These are phyloP conservation scores for Daldinia loculata DNA, from an alignment of 495 filamentous ascomycete species.

Conservation along the genomic window DNA sequence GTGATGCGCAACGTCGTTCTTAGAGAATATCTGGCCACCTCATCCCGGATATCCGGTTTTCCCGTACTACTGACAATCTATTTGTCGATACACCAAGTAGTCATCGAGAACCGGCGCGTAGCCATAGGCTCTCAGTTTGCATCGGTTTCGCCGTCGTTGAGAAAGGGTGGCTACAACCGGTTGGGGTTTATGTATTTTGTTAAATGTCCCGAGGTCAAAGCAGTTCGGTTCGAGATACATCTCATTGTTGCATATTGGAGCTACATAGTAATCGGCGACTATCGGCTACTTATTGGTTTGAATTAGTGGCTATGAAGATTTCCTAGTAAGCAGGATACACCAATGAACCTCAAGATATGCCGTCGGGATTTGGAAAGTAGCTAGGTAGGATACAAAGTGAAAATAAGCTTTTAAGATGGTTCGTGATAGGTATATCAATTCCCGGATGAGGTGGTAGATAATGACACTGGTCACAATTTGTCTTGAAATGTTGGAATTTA, in stretches of 20 bases:
- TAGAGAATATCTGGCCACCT: neutral
- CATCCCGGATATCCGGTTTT: constrained; percentile 12
- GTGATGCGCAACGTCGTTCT: neutral
- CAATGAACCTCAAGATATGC: constrained; percentile 12
- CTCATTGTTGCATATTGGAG: constrained; percentile 29
- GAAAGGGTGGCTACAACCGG: constrained; percentile 15
- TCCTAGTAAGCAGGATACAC: constrained; percentile 33
- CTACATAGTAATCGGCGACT: constrained; percentile 43
- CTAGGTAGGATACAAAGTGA: constrained; percentile 16
- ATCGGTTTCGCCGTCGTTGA: neutral
- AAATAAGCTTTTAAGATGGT: constrained; percentile 31
- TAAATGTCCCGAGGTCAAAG: neutral
- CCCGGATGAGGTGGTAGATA: constrained; percentile 24
- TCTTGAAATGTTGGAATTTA: constrained; percentile 1
- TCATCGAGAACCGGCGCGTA: neutral
- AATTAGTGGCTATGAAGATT: constrained; percentile 10
- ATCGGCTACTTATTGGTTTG: constrained; percentile 14
- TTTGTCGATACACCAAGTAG: neutral
- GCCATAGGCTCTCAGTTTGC: neutral
- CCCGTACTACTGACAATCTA: constrained; percentile 18
- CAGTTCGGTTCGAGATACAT: constrained; percentile 23
- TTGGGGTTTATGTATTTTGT: constrained; percentile 10
- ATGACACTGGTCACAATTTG: constrained; percentile 23
- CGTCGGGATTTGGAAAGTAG: constrained; percentile 28
- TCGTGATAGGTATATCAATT: constrained; percentile 29